A percentile compares a stretch with the other conserved stretches of the same genome.
phyloP scores from a whole-genome alignment of 140 eudicot species.

The Stevia rebaudiana region DNA sequence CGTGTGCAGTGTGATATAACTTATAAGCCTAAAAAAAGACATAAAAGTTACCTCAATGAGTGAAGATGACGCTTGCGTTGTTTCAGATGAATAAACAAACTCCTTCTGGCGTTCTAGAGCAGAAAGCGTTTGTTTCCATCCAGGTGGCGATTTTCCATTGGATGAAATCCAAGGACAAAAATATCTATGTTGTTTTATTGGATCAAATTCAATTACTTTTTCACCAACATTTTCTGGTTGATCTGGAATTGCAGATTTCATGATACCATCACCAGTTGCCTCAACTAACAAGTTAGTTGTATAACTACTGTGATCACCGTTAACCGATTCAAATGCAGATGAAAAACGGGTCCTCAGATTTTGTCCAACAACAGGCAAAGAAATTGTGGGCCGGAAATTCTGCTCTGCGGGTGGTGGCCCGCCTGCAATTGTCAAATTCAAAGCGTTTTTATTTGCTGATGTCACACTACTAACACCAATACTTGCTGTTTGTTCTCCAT shows the following conservation, averaged over 20 bases:
- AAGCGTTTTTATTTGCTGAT: conserved; percentile 23
- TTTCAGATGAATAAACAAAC: conserved; percentile 33
- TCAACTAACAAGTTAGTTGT: conserved; percentile 20
- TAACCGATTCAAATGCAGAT: conserved; percentile 28
- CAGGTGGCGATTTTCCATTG: conserved; percentile 51
- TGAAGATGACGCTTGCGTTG: conserved; percentile 50
- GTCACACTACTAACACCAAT: conserved; percentile 24
- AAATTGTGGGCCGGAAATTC: conserved; percentile 70
- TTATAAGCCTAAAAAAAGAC: not conserved
- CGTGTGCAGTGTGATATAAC: not conserved
- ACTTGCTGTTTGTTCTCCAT: conserved; percentile 16
- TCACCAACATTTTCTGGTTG: conserved; percentile 17
- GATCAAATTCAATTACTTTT: conserved; percentile 60
- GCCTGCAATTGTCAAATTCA: conserved; percentile 83
- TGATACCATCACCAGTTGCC: conserved; percentile 16
- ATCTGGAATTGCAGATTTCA: conserved; percentile 27
- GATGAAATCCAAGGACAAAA: conserved; percentile 92
- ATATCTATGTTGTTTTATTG: conserved; percentile 85
- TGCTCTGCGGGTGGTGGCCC: conserved; percentile 92
- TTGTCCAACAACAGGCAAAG: conserved; percentile 83
- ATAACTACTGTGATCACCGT: conserved; percentile 18
- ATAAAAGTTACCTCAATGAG: conserved; percentile 57
- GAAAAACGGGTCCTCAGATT: conserved; percentile 60
- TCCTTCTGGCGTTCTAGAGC: conserved; percentile 68
- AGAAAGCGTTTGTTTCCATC: conserved; percentile 75